Percentiles rank a stretch among this genome's conserved stretches.
These are phyloP conservation scores for Wickerhamomyces pijperi DNA, from an alignment of 805 yeast species.

Conservation along the genomic window DNA sequence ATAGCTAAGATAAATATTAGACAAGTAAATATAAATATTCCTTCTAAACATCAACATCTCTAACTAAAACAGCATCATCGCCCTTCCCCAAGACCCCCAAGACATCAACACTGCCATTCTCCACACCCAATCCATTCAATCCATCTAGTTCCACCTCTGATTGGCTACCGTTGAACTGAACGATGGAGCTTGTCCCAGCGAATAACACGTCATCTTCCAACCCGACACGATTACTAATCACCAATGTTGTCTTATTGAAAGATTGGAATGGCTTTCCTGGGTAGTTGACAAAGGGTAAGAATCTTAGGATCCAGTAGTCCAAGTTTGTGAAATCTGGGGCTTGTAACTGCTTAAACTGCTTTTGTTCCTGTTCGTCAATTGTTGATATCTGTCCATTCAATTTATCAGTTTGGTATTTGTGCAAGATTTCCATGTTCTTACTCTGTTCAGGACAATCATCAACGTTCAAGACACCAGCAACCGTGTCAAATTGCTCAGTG, in stretches of 20 bases:
- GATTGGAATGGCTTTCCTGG: slow-evolving; percentile 3
- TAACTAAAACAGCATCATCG: slow-evolving; percentile 48
- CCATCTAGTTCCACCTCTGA: slow-evolving; percentile 10
- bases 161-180: slow-evolving; percentile 35
- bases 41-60: slow-evolving; percentile 36
- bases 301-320: slow-evolving; percentile 66
- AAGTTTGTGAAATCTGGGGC: slow-evolving; percentile 22
- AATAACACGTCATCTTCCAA: slow-evolving; percentile 59
- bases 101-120: slow-evolving; percentile 40
- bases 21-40: background rate
- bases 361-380: no score
- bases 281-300: slow-evolving; percentile 48
- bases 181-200: slow-evolving; percentile 53
- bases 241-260: slow-evolving; percentile 25
- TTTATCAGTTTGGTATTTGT: no score
- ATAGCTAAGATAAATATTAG: no score
- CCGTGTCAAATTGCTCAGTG: slow-evolving; percentile 6
- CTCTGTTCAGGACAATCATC: no score
- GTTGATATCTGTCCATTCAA: no score
- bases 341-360: slow-evolving; percentile 4
- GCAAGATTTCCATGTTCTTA: no score
- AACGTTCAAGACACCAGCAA: slow-evolving; percentile 10
- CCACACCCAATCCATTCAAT: slow-evolving; percentile 24
- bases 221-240: slow-evolving; percentile 66
- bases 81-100: slow-evolving; percentile 53